Evolutionary conservation across 176 grass and related monocot genomes (phyloP).

Genomic region (Secale cereale): DNA sequence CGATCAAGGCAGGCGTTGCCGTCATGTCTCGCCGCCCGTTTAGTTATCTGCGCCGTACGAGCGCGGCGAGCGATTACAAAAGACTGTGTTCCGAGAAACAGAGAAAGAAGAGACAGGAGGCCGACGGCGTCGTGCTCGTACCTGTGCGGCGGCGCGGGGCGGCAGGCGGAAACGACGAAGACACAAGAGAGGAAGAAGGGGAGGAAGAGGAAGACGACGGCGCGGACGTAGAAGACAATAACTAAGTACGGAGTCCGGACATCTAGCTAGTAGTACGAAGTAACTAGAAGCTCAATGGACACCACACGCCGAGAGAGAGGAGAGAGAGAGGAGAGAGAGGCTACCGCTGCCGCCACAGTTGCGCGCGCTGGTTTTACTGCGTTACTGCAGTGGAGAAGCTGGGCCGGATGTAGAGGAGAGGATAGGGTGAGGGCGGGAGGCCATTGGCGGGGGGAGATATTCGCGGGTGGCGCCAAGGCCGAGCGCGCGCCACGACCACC

Average conservation of each 20-base stretch:
- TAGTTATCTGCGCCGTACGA: background rate
- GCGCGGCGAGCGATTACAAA: background rate
- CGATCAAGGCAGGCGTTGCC: constrained; percentile 74
- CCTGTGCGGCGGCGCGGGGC: constrained; percentile 2
- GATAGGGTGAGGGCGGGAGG: constrained; percentile 57
- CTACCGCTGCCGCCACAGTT: background rate
- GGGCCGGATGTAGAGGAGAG: background rate
- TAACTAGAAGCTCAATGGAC: constrained; percentile 8
- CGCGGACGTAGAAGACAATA: background rate
- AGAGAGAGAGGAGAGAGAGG: background rate
- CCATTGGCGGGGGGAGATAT: constrained; percentile 87
- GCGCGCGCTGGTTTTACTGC: background rate
- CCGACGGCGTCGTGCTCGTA: background rate
- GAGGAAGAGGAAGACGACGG: background rate
- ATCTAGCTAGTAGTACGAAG: background rate
- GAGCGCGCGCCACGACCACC: constrained; percentile 23
- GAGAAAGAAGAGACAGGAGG: too few species aligned
- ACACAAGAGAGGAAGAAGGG: background rate
- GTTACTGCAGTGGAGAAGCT: background rate
- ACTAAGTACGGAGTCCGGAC: background rate
- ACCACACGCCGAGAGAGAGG: constrained; percentile 2
- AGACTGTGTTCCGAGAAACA: background rate
- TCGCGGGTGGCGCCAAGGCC: constrained; percentile 9
- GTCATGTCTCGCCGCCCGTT: constrained; percentile 25
- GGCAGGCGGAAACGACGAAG: background rate